Base-by-base conservation (phyloP, 2,329 filamentous ascomycete species). In the Thielaviopsis punctulata region DNA sequence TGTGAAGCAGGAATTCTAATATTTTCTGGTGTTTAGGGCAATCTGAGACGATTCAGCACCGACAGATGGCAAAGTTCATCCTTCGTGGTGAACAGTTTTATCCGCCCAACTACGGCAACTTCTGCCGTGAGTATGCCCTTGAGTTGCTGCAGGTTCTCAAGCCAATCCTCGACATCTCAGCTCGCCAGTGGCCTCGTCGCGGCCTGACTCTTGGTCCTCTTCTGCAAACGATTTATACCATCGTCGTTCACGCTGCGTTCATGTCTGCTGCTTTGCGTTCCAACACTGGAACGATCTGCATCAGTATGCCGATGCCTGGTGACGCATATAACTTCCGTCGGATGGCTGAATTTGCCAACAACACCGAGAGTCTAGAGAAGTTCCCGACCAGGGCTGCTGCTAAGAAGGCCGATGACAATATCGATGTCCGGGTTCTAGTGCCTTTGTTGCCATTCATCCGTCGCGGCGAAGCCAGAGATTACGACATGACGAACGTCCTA, bases 181-280 rank as follows among this genome's bases (percentile, higher is more conserved):
- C 44, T 9, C 36, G 27, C 5, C 45, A 48, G n/a, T 55, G 53
- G 53, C 45, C 49, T 18, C 30, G 30, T n/a, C 49, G 49, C 9
- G 49, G 49, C 22, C 33, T 49, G 4, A 27, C 44, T n/a, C 15
- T 48, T 8, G n/a, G 12, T 10, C 18, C 47, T 8, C 45, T 51
- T n/a, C 19, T 48, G 24, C 53, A 55, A 9, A 25, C 41, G 2
- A 9, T 55, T 9, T 55, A 27, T 10, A 39, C 51, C 10, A 46
- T 52, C 12, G 45, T 52, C 25, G 44, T 30, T 1, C 30, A 45
- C 25, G 53, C 53, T 36, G 53, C 45, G 15, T 33, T 49, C 1
- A 51, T 55, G 18, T 52, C 53, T 13, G 48, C 48, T 7, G 53
- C 53, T 25, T 36, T 55, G 19, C 53, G 53, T 21, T 33, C 24